Conservation (phyloP, 148 eudicot genomes). For the Salicornia ramosissima region DNA sequence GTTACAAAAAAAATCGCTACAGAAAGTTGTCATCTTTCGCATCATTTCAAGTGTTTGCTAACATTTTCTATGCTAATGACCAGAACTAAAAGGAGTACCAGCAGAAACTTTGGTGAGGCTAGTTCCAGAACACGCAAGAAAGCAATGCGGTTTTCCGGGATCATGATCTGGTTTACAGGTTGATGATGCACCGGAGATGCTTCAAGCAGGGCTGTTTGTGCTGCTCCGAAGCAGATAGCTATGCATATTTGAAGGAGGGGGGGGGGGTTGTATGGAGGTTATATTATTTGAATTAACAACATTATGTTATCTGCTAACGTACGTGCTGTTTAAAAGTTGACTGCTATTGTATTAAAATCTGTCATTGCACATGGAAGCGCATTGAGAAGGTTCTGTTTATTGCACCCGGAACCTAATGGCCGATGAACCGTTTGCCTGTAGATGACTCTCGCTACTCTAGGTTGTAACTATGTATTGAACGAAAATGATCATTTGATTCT, state of each 20-base stretch:
- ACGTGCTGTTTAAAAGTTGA: conserved; percentile 5
- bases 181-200: not conserved
- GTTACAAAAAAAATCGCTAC: no score
- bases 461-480: conserved; percentile 27
- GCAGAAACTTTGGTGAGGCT: conserved; percentile 50
- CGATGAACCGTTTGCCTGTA: conserved; percentile 24
- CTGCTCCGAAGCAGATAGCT: conserved; percentile 19
- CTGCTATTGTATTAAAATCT: conserved; percentile 1
- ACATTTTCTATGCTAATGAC: conserved; percentile 14
- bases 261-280: conserved; percentile 7
- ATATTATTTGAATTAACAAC: conserved; percentile 15
- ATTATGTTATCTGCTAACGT: conserved; percentile 15
- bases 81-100: conserved; percentile 72
- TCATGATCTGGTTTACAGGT: conserved; percentile 14
- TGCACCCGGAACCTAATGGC: conserved; percentile 15
- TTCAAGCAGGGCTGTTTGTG: not conserved
- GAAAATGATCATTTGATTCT: conserved; percentile 24
- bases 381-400: conserved; percentile 16
- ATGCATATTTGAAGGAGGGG: conserved; percentile 16
- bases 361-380: conserved; percentile 17
- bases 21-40: no score
- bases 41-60: not conserved
- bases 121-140: conserved; percentile 78
- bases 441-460: conserved; percentile 26
- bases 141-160: conserved; percentile 52